phyloP scores from a whole-genome alignment of 805 yeast genomes.

The Zygosaccharomyces rouxii region DNA sequence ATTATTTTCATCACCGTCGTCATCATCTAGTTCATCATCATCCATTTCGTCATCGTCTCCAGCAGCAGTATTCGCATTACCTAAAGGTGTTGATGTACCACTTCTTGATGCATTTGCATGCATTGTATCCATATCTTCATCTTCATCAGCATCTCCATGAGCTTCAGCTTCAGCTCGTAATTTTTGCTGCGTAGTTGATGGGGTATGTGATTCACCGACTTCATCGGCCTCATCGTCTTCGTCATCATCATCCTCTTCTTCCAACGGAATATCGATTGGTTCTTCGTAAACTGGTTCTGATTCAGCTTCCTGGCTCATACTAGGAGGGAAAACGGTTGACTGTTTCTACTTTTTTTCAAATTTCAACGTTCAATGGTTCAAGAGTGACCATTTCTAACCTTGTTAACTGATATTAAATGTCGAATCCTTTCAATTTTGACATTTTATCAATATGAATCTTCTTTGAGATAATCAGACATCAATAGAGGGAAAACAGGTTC shows the following conservation, averaged over 20 bases:
- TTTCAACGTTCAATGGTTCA: too few relatives aligned
- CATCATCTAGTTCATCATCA: slow-evolving; percentile 10
- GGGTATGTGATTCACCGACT: neutral
- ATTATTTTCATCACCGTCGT: slow-evolving; percentile 11
- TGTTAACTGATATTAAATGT: too few relatives aligned
- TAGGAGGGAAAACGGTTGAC: neutral
- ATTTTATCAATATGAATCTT: too few relatives aligned
- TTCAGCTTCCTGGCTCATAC: slow-evolving; percentile 13
- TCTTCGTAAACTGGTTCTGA: slow-evolving; percentile 20
- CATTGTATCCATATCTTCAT: slow-evolving; percentile 9
- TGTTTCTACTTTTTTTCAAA: too few relatives aligned
- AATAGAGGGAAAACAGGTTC: too few relatives aligned
- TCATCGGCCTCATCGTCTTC: slow-evolving; percentile 14
- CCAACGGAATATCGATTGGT: slow-evolving; percentile 23
- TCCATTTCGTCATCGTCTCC: slow-evolving; percentile 14
- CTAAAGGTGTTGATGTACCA: slow-evolving; percentile 14
- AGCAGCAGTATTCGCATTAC: slow-evolving; percentile 6
- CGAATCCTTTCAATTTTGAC: too few relatives aligned
- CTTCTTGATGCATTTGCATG: slow-evolving; percentile 11
- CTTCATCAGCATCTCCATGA: slow-evolving; percentile 5
- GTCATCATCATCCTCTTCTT: slow-evolving; percentile 16
- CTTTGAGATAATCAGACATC: too few relatives aligned
- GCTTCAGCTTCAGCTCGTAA: neutral
- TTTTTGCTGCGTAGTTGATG: slow-evolving; percentile 1
- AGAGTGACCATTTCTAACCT: too few relatives aligned